Percentiles rank a stretch among this genome's conserved stretches.
Evolutionary conservation across 805 yeast species (phyloP).

Genomic region (Saturnispora serradocipensis): DNA sequence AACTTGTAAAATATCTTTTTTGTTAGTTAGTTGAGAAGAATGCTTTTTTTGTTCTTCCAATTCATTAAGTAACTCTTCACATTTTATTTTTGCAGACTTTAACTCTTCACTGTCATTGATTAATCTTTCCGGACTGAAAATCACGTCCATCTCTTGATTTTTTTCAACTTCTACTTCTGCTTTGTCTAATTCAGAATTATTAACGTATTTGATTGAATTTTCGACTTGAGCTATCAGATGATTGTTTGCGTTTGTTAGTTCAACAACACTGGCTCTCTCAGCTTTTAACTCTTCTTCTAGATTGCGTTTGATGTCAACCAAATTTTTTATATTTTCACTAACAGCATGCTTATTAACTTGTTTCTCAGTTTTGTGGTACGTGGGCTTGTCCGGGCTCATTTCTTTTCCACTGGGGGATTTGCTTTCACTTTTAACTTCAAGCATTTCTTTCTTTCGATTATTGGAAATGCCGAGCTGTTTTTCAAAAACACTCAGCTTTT

Average conservation of each 20-base stretch:
- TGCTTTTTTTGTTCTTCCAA: background rate
- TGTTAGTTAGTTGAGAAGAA: background rate
- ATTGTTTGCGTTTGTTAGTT: background rate
- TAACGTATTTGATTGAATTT: background rate
- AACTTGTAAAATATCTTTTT: background rate
- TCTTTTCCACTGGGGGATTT: background rate
- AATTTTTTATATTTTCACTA: background rate
- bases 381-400: no score
- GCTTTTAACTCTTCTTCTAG: background rate
- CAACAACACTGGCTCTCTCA: background rate
- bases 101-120: background rate
- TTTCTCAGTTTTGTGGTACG: background rate
- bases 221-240: background rate
- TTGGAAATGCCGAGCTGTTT: background rate
- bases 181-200: background rate
- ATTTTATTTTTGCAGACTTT: background rate
- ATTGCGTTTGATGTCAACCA: background rate
- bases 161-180: background rate
- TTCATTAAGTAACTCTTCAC: background rate
- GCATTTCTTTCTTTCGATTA: background rate
- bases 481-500: background rate
- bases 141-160: background rate
- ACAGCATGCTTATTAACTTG: background rate
- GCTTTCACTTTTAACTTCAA: background rate
- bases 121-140: background rate